Conservation (phyloP, 78 protist genomes). For the Cyanophora paradoxa region DNA sequence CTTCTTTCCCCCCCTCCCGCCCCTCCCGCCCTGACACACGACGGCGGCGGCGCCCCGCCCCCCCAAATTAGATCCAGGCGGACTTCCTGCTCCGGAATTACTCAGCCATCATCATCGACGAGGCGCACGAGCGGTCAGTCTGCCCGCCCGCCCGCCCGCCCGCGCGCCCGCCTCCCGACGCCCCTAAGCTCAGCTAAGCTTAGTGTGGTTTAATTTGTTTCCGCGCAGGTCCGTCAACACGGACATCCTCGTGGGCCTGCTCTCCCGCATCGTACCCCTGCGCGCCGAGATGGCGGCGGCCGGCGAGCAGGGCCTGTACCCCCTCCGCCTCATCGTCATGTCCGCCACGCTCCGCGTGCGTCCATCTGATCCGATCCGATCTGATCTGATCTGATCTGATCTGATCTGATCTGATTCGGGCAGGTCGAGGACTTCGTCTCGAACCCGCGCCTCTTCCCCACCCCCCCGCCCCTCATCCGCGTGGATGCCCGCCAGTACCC, state of each 20-base stretch:
- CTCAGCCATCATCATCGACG: slow-evolving; percentile 90
- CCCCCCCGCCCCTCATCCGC: slow-evolving; percentile 66
- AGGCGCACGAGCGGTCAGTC: slow-evolving; percentile 82
- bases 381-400: no score
- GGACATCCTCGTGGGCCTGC: slow-evolving; percentile 92
- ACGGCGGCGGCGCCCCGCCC: neutral
- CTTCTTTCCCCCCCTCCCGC: neutral
- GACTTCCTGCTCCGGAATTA: slow-evolving; percentile 63
- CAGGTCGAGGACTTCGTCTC: slow-evolving; percentile 73
- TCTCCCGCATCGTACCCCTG: slow-evolving; percentile 91
- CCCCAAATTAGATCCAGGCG: neutral
- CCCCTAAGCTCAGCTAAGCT: no score
- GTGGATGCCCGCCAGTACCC: slow-evolving; percentile 78
- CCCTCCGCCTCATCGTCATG: slow-evolving; percentile 96
- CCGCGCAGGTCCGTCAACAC: slow-evolving; percentile 21
- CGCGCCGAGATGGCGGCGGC: slow-evolving; percentile 24
- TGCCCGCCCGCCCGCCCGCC: neutral
- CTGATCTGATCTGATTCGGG: no score
- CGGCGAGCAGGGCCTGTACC: slow-evolving; percentile 20
- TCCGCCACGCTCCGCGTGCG: slow-evolving; percentile 93
- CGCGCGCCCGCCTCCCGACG: neutral
- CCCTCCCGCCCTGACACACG: no score
- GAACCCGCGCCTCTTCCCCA: slow-evolving; percentile 65
- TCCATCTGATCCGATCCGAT: no score
- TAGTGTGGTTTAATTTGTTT: neutral